Evolutionary conservation across 2,329 filamentous ascomycete species (phyloP).

Genomic region (Chaetothyriales sp.): DNA sequence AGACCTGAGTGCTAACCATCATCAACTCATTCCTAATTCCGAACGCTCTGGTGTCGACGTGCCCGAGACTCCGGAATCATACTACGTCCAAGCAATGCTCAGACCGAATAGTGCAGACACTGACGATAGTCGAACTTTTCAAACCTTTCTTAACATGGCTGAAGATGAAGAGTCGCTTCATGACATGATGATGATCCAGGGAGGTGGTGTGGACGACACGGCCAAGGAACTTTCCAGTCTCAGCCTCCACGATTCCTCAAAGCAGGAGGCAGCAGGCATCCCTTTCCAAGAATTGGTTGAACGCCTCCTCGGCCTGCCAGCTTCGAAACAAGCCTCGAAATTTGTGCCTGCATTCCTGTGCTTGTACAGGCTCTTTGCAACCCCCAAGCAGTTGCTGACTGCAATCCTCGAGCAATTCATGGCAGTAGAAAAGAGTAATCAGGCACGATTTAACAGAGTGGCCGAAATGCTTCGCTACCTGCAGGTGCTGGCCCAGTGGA

Average conservation of each 20-base stretch:
- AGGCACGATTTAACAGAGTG: constrained; percentile 62
- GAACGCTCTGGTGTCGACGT: constrained; percentile 4
- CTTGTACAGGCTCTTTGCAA: constrained; percentile 83
- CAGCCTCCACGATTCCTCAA: constrained; percentile 20
- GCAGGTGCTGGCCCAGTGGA: constrained; percentile 76
- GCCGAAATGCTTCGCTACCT: constrained; percentile 72
- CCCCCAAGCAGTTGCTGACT: constrained; percentile 63
- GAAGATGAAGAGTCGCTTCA: constrained; percentile 11
- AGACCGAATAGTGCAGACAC: constrained; percentile 12
- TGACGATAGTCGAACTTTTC: constrained; percentile 13
- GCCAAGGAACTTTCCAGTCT: constrained; percentile 3
- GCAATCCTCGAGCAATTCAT: constrained; percentile 52
- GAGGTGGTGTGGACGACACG: constrained; percentile 4
- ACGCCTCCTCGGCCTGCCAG: constrained; percentile 66
- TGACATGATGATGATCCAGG: constrained; percentile 8
- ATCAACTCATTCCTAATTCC: constrained; percentile 6
- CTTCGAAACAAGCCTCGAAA: constrained; percentile 77
- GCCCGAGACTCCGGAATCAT: constrained; percentile 17
- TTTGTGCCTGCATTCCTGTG: constrained; percentile 83
- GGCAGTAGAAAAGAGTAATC: constrained; percentile 59
- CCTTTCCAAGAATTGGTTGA: constrained; percentile 62
- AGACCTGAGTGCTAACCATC: constrained; percentile 8
- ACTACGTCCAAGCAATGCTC: constrained; percentile 14
- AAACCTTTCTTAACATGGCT: constrained; percentile 21
- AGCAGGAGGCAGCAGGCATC: constrained; percentile 25